Evolutionary conservation across 2,329 filamentous ascomycete genomes (phyloP).

Genomic region (Erysiphe pulchra): DNA sequence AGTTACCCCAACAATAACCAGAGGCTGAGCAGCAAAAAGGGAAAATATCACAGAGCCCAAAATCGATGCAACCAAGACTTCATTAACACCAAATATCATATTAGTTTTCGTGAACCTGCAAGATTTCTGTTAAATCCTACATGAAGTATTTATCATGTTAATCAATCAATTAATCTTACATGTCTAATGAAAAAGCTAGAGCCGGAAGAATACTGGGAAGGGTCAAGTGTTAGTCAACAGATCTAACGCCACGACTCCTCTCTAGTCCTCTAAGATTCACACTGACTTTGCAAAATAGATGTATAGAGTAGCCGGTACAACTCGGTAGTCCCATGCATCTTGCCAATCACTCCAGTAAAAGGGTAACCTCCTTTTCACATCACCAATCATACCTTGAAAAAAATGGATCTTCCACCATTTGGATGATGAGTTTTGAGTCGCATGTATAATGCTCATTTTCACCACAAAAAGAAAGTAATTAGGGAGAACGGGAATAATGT

Average conservation of each 20-base stretch:
- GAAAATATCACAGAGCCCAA: slow-evolving; percentile 62
- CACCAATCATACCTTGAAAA: slow-evolving; percentile 59
- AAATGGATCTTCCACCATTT: slow-evolving; percentile 41
- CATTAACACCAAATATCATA: slow-evolving; percentile 71
- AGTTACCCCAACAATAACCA: slow-evolving; percentile 79
- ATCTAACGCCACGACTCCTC: background rate
- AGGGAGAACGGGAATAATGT: too few species aligned
- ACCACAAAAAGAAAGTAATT: too few species aligned
- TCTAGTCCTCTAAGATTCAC: too few species aligned
- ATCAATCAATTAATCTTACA: slow-evolving; percentile 19
- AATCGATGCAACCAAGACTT: slow-evolving; percentile 68
- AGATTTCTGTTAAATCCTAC: background rate
- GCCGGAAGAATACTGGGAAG: slow-evolving; percentile 51
- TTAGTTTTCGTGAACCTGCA: slow-evolving; percentile 48
- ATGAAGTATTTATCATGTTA: background rate
- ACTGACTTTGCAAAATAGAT: slow-evolving; percentile 86
- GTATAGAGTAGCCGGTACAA: slow-evolving; percentile 66
- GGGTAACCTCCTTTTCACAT: slow-evolving; percentile 46
- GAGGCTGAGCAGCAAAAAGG: slow-evolving; percentile 53
- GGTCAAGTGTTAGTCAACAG: background rate
- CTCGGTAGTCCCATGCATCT: slow-evolving; percentile 77
- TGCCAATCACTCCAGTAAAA: slow-evolving; percentile 64
- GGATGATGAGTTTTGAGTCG: background rate
- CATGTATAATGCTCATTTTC: too few species aligned
- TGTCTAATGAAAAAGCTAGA: slow-evolving; percentile 71